Evolutionary conservation across 352 stramenopile genomes (phyloP).

Genomic region (Globisporangium recalcitrans): DNA sequence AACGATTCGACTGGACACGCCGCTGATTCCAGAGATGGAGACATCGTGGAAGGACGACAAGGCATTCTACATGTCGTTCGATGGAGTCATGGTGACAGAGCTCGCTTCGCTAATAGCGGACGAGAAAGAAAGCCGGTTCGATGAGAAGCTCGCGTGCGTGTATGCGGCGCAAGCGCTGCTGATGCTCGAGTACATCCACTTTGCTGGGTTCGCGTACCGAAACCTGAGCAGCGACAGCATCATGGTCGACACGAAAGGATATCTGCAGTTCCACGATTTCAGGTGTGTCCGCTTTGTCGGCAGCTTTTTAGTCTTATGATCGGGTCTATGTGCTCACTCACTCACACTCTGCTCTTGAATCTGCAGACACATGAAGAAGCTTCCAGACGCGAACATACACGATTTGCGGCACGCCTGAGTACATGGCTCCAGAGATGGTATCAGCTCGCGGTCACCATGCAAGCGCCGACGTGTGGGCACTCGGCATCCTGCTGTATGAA

Average conservation of each 20-base stretch:
- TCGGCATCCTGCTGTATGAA: constrained; percentile 85
- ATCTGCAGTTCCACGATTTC: constrained; percentile 85
- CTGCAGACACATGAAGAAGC: constrained; percentile 71
- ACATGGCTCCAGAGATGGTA: constrained; percentile 88
- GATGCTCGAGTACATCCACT: constrained; percentile 83
- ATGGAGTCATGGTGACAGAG: constrained; percentile 64
- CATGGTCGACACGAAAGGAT: constrained; percentile 73
- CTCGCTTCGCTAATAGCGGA: constrained; percentile 56
- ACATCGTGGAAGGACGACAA: constrained; percentile 73
- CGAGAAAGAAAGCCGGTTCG: constrained; percentile 47
- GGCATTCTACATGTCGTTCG: constrained; percentile 79
- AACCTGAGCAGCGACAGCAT: constrained; percentile 86
- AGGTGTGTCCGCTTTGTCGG: constrained; percentile 19
- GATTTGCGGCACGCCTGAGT: constrained; percentile 86
- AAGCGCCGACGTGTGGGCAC: constrained; percentile 79
- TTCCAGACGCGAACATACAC: constrained; percentile 79
- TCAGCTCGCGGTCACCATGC: constrained; percentile 73
- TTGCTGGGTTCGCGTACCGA: constrained; percentile 71
- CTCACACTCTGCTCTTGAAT: background rate
- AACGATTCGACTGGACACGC: constrained; percentile 64
- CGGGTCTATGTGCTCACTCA: background rate
- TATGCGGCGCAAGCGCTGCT: constrained; percentile 71
- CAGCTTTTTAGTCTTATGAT: no score
- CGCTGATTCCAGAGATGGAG: constrained; percentile 66
- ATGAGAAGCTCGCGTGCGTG: constrained; percentile 44